A percentile compares a stretch with the other conserved stretches of the same genome.
These are phyloP conservation scores for Xylaria polymorpha DNA, from an alignment of 2,329 filamentous ascomycete species.

Conservation along the genomic window DNA sequence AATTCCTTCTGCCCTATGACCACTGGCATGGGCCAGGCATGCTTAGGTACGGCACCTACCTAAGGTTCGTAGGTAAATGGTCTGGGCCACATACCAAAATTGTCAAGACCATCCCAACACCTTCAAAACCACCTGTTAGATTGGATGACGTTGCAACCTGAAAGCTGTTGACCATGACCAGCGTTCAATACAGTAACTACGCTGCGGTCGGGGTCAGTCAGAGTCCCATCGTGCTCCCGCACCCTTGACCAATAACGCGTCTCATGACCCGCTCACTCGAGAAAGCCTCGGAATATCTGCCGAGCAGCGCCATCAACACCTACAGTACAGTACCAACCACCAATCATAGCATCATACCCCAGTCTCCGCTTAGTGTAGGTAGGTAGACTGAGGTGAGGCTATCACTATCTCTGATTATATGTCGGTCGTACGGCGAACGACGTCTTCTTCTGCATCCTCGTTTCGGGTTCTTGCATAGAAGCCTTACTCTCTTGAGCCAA, in stretches of 20 bases:
- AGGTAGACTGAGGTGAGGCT: slow-evolving; percentile 1
- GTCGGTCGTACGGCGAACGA: not conserved
- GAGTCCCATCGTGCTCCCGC: slow-evolving; percentile 10
- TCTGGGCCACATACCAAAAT: not conserved
- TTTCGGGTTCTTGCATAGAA: not conserved
- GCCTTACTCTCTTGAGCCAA: slow-evolving; percentile 2
- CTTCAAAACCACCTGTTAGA: not conserved
- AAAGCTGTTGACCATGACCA: not conserved
- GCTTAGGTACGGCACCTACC: too few relatives aligned
- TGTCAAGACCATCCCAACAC: not conserved
- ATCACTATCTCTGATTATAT: not conserved
- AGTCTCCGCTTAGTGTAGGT: not conserved
- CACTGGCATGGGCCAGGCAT: too few relatives aligned
- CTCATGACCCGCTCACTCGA: slow-evolving; percentile 4
- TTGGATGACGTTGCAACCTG: not conserved
- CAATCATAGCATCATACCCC: not conserved
- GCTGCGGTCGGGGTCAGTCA: not conserved
- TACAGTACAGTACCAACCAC: not conserved
- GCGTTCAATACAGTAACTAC: not conserved
- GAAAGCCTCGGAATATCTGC: slow-evolving; percentile 7
- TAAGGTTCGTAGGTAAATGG: too few relatives aligned
- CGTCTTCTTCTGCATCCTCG: not conserved
- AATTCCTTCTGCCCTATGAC: not conserved
- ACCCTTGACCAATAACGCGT: slow-evolving; percentile 13
- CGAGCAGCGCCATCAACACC: slow-evolving; percentile 7